Evolutionary conservation across 2,329 filamentous ascomycete genomes (phyloP).

Genomic region (Fusarium zealandicum): DNA sequence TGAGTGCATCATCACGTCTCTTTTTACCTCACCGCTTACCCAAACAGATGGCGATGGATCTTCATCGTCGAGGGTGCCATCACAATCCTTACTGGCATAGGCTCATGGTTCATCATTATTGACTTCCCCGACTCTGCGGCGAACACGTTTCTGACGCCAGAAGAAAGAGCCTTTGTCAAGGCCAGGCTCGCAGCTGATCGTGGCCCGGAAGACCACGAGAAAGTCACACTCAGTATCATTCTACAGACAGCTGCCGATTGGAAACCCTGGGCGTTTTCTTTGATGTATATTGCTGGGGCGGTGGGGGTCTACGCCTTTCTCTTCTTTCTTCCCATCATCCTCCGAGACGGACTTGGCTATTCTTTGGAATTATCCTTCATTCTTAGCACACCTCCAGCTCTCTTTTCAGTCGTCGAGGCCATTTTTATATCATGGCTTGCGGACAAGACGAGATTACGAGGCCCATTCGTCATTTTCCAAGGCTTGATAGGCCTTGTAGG

Average conservation of each 20-base stretch:
- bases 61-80: conserved; percentile 29
- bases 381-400: conserved; percentile 4
- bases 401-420: conserved; percentile 20
- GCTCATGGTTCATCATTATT: conserved; percentile 31
- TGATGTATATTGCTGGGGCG: conserved; percentile 28
- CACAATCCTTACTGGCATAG: conserved; percentile 19
- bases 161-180: conserved; percentile 22
- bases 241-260: conserved; percentile 11
- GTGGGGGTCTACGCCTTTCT: conserved; percentile 24
- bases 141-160: conserved; percentile 20
- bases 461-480: conserved; percentile 24
- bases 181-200: conserved; percentile 9
- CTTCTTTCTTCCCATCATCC: conserved; percentile 16
- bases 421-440: conserved; percentile 26
- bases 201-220: conserved; percentile 19
- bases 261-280: conserved; percentile 28
- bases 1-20: background rate
- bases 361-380: conserved; percentile 21
- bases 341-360: conserved; percentile 19
- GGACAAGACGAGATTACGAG: conserved; percentile 14
- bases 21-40: background rate
- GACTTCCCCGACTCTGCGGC: conserved; percentile 24
- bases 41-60: conserved; percentile 25
- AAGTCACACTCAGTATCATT: conserved; percentile 7
- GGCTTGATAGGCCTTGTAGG: conserved; percentile 23